Evolutionary conservation across 257 asterid species (phyloP).

Genomic region (Galeopsis tetrahit): DNA sequence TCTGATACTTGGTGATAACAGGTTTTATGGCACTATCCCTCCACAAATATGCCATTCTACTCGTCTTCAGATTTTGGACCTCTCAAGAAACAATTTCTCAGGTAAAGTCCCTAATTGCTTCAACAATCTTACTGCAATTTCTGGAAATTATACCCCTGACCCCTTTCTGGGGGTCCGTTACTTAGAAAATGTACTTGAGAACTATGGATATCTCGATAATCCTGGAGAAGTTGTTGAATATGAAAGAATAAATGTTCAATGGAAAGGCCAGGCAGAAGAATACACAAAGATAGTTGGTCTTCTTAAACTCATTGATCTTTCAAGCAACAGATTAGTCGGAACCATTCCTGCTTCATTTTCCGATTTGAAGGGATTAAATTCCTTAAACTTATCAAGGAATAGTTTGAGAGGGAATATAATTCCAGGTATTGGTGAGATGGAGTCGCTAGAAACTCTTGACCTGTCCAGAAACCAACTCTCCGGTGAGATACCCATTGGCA

Average conservation of each 20-base stretch:
- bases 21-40: too few species aligned
- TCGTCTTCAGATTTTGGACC: too few species aligned
- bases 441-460: slow-evolving; percentile 41
- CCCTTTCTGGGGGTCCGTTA: too few species aligned
- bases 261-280: slow-evolving; percentile 33
- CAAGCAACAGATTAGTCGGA: slow-evolving; percentile 13
- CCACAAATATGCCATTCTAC: too few species aligned
- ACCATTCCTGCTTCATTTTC: slow-evolving; percentile 16
- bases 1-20: too few species aligned
- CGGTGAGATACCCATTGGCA: slow-evolving; percentile 37
- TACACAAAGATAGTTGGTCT: slow-evolving; percentile 20
- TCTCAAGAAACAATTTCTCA: too few species aligned
- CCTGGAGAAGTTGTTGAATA: too few species aligned
- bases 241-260: background rate
- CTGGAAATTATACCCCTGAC: too few species aligned
- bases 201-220: too few species aligned
- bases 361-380: slow-evolving; percentile 25
- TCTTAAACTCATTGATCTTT: slow-evolving; percentile 40
- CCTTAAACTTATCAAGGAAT: slow-evolving; percentile 43
- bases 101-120: too few species aligned
- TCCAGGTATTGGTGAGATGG: slow-evolving; percentile 39
- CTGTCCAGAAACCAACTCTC: slow-evolving; percentile 41
- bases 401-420: slow-evolving; percentile 34
- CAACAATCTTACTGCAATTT: too few species aligned
- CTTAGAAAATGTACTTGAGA: too few species aligned